Evolutionary conservation across 208 protist genomes (phyloP).

Genomic region (Leishmania gerbilli): DNA sequence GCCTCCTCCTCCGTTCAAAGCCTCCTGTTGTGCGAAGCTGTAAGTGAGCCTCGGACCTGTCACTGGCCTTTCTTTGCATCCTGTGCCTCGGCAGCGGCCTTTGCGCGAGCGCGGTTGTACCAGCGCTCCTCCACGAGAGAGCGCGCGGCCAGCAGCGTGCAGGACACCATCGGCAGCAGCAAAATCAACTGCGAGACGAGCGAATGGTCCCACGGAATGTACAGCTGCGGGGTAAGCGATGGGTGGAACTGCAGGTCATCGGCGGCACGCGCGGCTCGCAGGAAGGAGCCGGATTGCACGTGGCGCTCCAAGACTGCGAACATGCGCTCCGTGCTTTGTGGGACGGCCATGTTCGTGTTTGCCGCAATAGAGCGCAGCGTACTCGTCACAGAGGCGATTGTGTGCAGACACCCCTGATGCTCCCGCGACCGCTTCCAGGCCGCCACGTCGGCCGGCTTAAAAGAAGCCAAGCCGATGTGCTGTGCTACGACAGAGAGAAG

Average conservation of each 20-base stretch:
- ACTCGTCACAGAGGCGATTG: conserved; percentile 42
- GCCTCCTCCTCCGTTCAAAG: not conserved
- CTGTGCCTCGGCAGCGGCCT: not conserved
- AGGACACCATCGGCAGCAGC: conserved; percentile 51
- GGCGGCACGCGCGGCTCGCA: conserved; percentile 56
- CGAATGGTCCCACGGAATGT: conserved; percentile 77
- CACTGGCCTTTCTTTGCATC: conserved; percentile 10
- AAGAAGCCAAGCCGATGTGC: conserved; percentile 42
- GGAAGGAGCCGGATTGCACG: conserved; percentile 29
- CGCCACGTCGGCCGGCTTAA: conserved; percentile 40
- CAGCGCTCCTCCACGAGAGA: conserved; percentile 27
- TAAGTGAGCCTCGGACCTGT: not conserved
- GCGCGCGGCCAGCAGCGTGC: conserved; percentile 41
- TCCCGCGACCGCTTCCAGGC: conserved; percentile 43
- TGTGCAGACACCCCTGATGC: conserved; percentile 54
- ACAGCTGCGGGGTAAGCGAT: conserved; percentile 73
- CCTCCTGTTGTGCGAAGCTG: not conserved
- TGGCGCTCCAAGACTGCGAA: conserved; percentile 36
- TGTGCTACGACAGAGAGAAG: conserved; percentile 52
- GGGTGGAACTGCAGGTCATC: conserved; percentile 80
- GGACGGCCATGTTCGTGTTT: conserved; percentile 59
- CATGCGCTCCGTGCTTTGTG: conserved; percentile 33
- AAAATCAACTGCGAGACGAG: conserved; percentile 64
- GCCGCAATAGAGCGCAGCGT: conserved; percentile 38
- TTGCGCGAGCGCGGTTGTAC: not conserved